Conservation (phyloP, 73 alveolate species). For the Paramecium primaurelia region DNA sequence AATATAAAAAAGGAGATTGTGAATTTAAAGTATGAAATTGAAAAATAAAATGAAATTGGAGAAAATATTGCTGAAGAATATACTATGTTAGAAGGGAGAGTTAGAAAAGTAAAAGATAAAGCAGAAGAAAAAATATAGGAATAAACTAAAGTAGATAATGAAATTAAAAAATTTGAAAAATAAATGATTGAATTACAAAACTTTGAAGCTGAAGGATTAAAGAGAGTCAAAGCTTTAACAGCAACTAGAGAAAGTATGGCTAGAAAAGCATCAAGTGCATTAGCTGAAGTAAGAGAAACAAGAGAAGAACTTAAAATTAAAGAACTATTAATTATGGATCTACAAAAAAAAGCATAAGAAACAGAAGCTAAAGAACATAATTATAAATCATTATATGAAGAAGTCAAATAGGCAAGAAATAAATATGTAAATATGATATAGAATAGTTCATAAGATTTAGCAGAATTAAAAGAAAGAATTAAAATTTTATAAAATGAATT, state of each 20-base stretch:
- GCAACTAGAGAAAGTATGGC: constrained; percentile 94
- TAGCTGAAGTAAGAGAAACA: constrained; percentile 95
- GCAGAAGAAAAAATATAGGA: constrained; percentile 67
- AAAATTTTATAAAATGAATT: constrained; percentile 92
- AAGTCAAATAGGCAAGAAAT: constrained; percentile 94
- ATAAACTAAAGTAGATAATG: constrained; percentile 51
- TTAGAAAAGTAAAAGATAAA: constrained; percentile 58
- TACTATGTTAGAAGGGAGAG: constrained; percentile 49
- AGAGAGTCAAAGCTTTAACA: constrained; percentile 85
- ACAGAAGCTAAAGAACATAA: constrained; percentile 87
- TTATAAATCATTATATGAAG: constrained; percentile 93
- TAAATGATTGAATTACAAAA: constrained; percentile 77
- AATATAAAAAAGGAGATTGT: constrained; percentile 54
- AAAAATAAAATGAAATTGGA: constrained; percentile 63
- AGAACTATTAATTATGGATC: constrained; percentile 89
- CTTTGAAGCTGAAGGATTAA: constrained; percentile 73
- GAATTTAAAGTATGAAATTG: constrained; percentile 59
- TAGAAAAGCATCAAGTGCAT: constrained; percentile 90
- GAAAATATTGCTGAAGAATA: constrained; percentile 51
- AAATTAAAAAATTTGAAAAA: constrained; percentile 69
- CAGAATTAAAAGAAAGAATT: constrained; percentile 95
- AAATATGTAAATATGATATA: constrained; percentile 91
- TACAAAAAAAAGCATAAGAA: constrained; percentile 90
- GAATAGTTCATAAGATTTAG: constrained; percentile 91
- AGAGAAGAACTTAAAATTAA: constrained; percentile 93